Conservation (phyloP, 768 basidiomycete species). For the Termitomyces titanicus region DNA sequence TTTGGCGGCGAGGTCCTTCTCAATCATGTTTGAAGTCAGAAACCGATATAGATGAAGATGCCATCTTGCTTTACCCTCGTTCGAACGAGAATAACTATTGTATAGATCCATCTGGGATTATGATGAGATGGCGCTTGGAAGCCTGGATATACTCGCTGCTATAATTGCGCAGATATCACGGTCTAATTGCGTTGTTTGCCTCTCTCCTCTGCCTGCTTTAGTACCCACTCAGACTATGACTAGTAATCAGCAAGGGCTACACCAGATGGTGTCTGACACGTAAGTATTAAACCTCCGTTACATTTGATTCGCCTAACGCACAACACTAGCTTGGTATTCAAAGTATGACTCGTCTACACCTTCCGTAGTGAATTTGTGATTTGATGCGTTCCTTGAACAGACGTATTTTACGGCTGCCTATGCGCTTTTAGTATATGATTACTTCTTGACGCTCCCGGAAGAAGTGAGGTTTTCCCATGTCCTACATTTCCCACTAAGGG, state of each 20-base stretch:
- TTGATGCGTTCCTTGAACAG: neutral
- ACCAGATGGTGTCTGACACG: neutral
- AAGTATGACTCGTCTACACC: neutral
- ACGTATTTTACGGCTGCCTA: slow-evolving; percentile 9
- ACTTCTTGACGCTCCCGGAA: slow-evolving; percentile 13
- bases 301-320: neutral
- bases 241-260: no score
- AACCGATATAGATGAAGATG: no score
- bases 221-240: no score
- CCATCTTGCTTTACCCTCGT: neutral
- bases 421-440: slow-evolving; percentile 15
- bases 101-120: neutral
- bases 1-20: no score
- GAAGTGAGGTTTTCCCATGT: slow-evolving; percentile 5
- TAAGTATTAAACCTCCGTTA: neutral
- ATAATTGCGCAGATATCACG: no score
- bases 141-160: neutral
- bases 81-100: no score
- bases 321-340: neutral
- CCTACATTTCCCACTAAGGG: neutral
- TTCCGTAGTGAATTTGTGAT: neutral
- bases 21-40: no score
- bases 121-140: neutral
- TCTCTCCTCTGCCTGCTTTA: no score
- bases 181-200: no score